A percentile compares a stretch with the other conserved stretches of the same genome.
Conservation (phyloP, 2,329 filamentous ascomycete species). For the Dothiorella sarmentorum region DNA sequence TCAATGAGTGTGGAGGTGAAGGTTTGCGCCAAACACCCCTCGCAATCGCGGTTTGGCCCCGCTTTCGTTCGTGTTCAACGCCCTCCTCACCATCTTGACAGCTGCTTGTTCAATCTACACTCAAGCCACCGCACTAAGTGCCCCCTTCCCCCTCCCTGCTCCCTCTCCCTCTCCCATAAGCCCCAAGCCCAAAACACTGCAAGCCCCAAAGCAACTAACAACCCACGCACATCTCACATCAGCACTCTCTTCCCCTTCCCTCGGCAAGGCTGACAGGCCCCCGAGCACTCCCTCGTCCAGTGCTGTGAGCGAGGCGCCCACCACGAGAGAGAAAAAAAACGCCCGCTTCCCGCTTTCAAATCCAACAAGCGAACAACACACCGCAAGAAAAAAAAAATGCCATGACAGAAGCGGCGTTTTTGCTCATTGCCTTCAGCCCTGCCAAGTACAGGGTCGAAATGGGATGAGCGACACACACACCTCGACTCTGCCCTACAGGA, state of each 20-base stretch:
- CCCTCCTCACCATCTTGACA: too few relatives aligned
- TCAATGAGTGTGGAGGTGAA: too few relatives aligned
- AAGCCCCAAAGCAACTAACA: too few relatives aligned
- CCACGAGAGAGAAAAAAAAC: too few relatives aligned
- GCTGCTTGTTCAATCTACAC: too few relatives aligned
- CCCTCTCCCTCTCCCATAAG: constrained; percentile 8
- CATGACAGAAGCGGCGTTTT: constrained; percentile 5
- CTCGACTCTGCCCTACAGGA: background rate
- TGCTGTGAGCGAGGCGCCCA: too few relatives aligned
- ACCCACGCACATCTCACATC: constrained; percentile 8
- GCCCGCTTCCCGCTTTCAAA: background rate
- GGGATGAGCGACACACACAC: background rate
- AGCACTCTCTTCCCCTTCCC: constrained; percentile 3
- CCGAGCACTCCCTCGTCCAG: too few relatives aligned
- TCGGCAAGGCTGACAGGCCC: constrained; percentile 12
- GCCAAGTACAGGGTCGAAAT: background rate
- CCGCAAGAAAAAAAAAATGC: background rate
- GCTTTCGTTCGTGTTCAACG: constrained; percentile 3
- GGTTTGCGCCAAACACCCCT: background rate
- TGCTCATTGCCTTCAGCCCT: background rate
- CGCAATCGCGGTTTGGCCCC: background rate
- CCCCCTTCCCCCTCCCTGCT: background rate
- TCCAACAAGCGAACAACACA: background rate
- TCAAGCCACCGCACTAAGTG: too few relatives aligned
- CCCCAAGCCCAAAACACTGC: background rate